Conservation (phyloP, 83 land plant genomes). For the Thuja plicata region DNA sequence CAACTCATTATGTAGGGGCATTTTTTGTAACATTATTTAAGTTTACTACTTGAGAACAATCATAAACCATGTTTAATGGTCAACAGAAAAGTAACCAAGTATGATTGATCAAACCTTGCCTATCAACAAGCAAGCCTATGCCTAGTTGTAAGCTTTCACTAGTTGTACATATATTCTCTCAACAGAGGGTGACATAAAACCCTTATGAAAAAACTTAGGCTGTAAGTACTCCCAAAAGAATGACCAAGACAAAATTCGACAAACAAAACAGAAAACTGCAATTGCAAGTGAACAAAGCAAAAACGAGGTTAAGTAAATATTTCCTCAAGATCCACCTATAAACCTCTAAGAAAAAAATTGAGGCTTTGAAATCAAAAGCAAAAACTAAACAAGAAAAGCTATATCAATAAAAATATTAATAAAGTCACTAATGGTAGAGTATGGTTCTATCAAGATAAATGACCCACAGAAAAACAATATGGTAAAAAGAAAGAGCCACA, state of each 20-base stretch:
- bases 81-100: too few species aligned
- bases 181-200: background rate
- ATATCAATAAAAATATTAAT: too few species aligned
- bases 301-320: too few species aligned
- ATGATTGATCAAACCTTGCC: too few species aligned
- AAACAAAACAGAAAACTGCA: too few species aligned
- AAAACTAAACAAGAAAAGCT: too few species aligned
- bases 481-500: background rate
- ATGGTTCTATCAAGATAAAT: background rate
- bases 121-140: background rate
- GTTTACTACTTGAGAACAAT: background rate
- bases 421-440: background rate
- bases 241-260: background rate
- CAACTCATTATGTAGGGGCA: background rate
- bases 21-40: too few species aligned
- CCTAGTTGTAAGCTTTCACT: background rate
- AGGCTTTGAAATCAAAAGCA: background rate
- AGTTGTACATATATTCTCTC: background rate
- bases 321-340: background rate
- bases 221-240: background rate
- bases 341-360: background rate
- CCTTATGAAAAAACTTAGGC: background rate
- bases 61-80: background rate
- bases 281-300: background rate
- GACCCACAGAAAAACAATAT: background rate